Percentiles rank a stretch among this genome's conserved stretches.
phyloP scores from a whole-genome alignment of 768 basidiomycete species.

The Naganishia randhawae region DNA sequence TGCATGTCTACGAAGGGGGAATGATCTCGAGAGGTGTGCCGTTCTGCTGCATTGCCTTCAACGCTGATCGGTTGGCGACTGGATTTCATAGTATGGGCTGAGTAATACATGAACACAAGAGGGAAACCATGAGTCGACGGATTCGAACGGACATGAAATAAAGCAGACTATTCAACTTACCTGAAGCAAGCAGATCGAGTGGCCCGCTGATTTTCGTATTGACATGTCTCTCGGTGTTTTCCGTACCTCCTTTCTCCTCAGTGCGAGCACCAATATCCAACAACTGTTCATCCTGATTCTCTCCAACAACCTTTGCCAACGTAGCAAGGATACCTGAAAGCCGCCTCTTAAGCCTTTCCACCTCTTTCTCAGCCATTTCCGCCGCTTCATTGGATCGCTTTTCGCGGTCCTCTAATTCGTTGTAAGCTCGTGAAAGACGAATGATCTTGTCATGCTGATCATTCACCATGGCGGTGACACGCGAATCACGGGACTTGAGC shows the following conservation, averaged over 20 bases:
- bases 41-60: background rate
- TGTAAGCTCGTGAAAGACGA: conserved; percentile 11
- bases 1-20: background rate
- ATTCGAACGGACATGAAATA: background rate
- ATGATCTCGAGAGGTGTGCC: background rate
- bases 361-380: conserved; percentile 11
- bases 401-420: background rate
- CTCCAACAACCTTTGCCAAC: conserved; percentile 5
- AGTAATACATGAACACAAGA: too few species aligned
- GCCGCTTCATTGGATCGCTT: background rate
- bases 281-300: conserved; percentile 8
- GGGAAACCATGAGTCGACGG: background rate
- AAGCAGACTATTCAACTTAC: background rate
- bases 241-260: background rate
- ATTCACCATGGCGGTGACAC: conserved; percentile 1
- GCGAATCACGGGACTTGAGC: conserved; percentile 6
- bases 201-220: background rate
- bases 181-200: background rate
- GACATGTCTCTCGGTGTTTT: background rate
- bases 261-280: background rate
- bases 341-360: conserved; percentile 6
- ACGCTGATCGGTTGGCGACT: background rate
- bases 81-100: background rate
- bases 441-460: conserved; percentile 21
- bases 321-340: conserved; percentile 9